Evolutionary conservation across 306 rosid genomes (phyloP), one percentile per base, ranked within the genome.

Genomic region (Lithocarpus polystachyus): DNA sequence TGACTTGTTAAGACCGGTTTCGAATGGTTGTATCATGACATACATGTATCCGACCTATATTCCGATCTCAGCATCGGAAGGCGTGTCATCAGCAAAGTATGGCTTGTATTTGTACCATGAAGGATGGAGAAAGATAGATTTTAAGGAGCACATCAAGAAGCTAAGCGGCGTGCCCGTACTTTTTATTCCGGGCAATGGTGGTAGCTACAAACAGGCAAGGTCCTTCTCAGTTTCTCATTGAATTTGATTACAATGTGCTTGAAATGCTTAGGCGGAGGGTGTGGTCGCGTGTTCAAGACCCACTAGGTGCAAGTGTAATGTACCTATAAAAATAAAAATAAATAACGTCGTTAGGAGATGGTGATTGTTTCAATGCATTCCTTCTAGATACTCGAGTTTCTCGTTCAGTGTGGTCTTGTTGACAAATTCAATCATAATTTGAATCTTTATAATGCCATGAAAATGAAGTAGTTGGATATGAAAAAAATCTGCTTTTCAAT

Each of bases 201-300:
- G 99, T 68, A 96, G 99, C 90, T 96, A 88, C 96, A 96, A 93
- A 86, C 98, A 96, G 99, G 99, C 89, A 87, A 82, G 94, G 89
- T 84, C 81, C 86, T 83, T 79, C 70, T 85, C 84, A 82, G 80
- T 78, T 69, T 82, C 76, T 20, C 71, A 62, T 77, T 9, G 13
- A 70, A 65, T 61, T 35, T 73, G 5, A 65, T 28, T 45, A 59
- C 19, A 75, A 55, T 23, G 79, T 68, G 17, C 26, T 62, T 68
- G 68, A 55, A 23, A 73, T 9, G 17, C 26, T 19, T 33, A 26
- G 67, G 45, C 8, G 45, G 45, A 40, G 45, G 11, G 45, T 8
- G 11, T 7, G 45, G 45, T 8, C 45, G 45, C 1, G 45, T 40
- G 45, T 8, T 40, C 45, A 40, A 8, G 45, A 40, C 45, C 45